These are phyloP conservation scores for Ceratobasidium sp. DNA, from an alignment of 1,284 basidiomycete species.

Conservation along the genomic window DNA sequence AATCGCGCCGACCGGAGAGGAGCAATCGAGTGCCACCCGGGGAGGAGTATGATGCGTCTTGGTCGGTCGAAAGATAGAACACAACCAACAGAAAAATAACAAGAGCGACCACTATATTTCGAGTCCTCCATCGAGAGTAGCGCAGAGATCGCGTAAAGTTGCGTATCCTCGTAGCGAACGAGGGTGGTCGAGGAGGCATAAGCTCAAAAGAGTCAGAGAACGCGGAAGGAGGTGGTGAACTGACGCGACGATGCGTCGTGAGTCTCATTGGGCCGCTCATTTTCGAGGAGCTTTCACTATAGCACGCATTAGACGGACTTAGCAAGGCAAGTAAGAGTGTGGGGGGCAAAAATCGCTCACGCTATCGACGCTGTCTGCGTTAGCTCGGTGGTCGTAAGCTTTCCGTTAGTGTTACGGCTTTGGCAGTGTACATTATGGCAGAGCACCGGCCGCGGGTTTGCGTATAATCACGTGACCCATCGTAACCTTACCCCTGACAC, in stretches of 20 bases:
- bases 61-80: constrained; percentile 17
- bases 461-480: constrained; percentile 12
- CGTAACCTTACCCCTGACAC: not conserved
- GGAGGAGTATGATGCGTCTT: not conserved
- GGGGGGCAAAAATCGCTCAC: constrained; percentile 20
- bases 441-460: not conserved
- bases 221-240: constrained; percentile 31
- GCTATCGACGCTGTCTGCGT: not conserved
- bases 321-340: not conserved
- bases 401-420: constrained; percentile 20
- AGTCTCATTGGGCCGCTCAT: constrained; percentile 29
- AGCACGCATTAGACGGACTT: not conserved
- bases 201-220: constrained; percentile 41
- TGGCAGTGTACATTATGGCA: constrained; percentile 18
- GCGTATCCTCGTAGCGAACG: not conserved
- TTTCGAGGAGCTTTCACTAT: not conserved
- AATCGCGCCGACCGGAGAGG: constrained; percentile 31
- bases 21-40: not conserved
- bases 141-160: constrained; percentile 35
- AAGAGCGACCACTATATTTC: constrained; percentile 15
- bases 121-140: constrained; percentile 21
- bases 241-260: constrained; percentile 34
- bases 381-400: constrained; percentile 17
- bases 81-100: constrained; percentile 32
- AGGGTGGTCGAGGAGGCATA: constrained; percentile 25